Evolutionary conservation across 371 early-diverging fungal genomes (phyloP), one percentile per base, ranked within the genome.

Genomic region (Furculomyces boomerangus): DNA sequence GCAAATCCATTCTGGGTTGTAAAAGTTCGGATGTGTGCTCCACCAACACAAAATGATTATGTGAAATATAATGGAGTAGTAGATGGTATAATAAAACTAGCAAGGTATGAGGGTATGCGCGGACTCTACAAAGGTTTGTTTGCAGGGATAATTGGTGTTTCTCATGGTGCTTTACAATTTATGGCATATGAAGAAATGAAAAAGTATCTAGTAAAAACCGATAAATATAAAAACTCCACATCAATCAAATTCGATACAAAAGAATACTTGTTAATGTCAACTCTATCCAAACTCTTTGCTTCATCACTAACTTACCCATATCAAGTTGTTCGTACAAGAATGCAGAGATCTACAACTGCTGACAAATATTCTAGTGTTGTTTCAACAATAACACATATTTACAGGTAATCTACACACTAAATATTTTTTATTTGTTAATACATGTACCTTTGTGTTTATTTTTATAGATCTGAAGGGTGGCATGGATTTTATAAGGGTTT

Each of bases 1-100:
- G 89, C 89, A 3, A 91, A 90, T 50, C 95, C 95, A 10, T 64
- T 93, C 18, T 95, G 95, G 95, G 89, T 95, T 16, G 79, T 93
- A 30, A 85, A 90, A 64, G 89, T 91, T 24, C 74, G 92, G 50
- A 76, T 91, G 47, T 90, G 91, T 89, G 43, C 43, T 5, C 13
- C 3, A 5, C 43, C 7, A 8, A 3, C 43, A 20, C 43, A 8
- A 51, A 80, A 83, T 16, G 66, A 79, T 30, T 81, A 84, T 60
- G 7, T 62, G 74, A 66, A 73, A 26, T 89, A 89, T 65, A 74
- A 70, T 44, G 81, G 79, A 60, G 81, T 80, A 16, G 60, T 71
- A 2, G 72, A 86, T 57, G 91, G 88, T 22, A 78, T 90, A 52
- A 50, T 58, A 7, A 77, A 76, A 0, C 86, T 90, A 58, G 73